Conservation (phyloP, 2,329 filamentous ascomycete species). For the Apiospora arundinis region DNA sequence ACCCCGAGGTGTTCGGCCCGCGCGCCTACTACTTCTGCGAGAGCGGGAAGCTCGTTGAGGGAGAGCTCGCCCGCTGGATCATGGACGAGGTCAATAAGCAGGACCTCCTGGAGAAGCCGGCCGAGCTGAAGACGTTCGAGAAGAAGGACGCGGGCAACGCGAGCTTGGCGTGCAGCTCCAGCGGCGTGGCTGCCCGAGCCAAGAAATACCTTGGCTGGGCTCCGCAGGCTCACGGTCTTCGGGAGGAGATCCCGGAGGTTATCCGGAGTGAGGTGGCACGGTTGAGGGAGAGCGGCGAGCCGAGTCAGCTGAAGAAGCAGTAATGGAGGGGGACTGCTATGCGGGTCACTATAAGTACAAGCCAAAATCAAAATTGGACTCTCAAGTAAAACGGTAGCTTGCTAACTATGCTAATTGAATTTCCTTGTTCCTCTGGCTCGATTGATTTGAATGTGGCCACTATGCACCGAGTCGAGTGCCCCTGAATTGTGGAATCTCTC, state of each 20-base stretch:
- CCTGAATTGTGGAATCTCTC: too few species aligned
- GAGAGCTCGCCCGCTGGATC: constrained; percentile 61
- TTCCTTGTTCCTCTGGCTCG: too few species aligned
- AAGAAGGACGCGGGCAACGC: constrained; percentile 35
- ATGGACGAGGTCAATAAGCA: constrained; percentile 62
- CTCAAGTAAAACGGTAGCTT: not conserved
- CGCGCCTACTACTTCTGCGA: constrained; percentile 73
- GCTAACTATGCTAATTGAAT: not conserved
- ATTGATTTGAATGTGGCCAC: too few species aligned
- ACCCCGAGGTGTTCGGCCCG: constrained; percentile 67
- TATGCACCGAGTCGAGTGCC: too few species aligned
- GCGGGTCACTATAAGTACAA: not conserved
- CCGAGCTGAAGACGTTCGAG: constrained; percentile 38
- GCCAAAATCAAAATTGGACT: not conserved
- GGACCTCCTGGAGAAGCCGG: constrained; percentile 48
- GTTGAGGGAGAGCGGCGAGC: constrained; percentile 29
- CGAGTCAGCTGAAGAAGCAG: constrained; percentile 6
- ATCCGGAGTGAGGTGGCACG: constrained; percentile 47
- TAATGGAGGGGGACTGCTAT: not conserved
- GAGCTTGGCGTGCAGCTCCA: constrained; percentile 50
- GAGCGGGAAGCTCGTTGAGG: constrained; percentile 68
- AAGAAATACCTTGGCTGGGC: constrained; percentile 55
- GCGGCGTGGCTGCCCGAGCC: constrained; percentile 49
- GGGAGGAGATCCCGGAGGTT: constrained; percentile 46
- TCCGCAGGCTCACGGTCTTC: constrained; percentile 43